Evolutionary conservation across 768 basidiomycete genomes (phyloP).

Genomic region (Mycena vitilis): DNA sequence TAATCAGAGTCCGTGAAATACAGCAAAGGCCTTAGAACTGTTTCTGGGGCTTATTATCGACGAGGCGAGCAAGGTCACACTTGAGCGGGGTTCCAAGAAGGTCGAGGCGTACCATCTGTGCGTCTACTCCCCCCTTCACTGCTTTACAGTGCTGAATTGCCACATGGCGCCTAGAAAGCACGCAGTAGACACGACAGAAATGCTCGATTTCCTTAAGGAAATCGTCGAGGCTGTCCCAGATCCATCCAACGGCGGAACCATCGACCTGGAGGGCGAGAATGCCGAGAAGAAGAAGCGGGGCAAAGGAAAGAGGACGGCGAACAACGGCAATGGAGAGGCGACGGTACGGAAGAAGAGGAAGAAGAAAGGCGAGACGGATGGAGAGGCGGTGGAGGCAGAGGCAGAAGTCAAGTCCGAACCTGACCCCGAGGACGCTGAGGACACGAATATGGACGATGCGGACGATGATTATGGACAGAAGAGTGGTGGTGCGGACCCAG

Average conservation of each 20-base stretch:
- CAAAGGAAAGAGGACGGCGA: slow-evolving; percentile 63
- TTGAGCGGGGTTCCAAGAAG: slow-evolving; percentile 84
- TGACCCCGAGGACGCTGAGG: slow-evolving; percentile 43
- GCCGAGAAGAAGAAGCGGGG: slow-evolving; percentile 71
- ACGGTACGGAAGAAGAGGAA: slow-evolving; percentile 53
- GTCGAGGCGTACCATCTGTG: slow-evolving; percentile 95
- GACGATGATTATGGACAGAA: slow-evolving; percentile 49
- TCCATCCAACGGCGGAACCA: slow-evolving; percentile 85
- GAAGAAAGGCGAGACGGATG: slow-evolving; percentile 46
- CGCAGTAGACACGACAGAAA: slow-evolving; percentile 87
- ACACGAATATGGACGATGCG: slow-evolving; percentile 57
- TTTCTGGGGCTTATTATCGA: slow-evolving; percentile 89
- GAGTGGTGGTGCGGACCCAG: slow-evolving; percentile 57
- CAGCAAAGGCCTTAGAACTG: slow-evolving; percentile 94
- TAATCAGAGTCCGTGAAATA: slow-evolving; percentile 4
- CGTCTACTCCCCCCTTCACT: slow-evolving; percentile 47
- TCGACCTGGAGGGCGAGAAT: slow-evolving; percentile 74
- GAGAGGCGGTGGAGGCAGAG: slow-evolving; percentile 26
- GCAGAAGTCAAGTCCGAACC: slow-evolving; percentile 34
- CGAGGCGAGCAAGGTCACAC: slow-evolving; percentile 83
- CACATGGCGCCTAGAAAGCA: slow-evolving; percentile 76
- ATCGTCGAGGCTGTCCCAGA: slow-evolving; percentile 89
- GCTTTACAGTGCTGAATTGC: neutral
- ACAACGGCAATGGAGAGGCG: slow-evolving; percentile 56
- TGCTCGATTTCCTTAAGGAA: slow-evolving; percentile 95